Evolutionary conservation across 2,329 filamentous ascomycete species (phyloP).

Genomic region (Neocatenulostroma microsporum): DNA sequence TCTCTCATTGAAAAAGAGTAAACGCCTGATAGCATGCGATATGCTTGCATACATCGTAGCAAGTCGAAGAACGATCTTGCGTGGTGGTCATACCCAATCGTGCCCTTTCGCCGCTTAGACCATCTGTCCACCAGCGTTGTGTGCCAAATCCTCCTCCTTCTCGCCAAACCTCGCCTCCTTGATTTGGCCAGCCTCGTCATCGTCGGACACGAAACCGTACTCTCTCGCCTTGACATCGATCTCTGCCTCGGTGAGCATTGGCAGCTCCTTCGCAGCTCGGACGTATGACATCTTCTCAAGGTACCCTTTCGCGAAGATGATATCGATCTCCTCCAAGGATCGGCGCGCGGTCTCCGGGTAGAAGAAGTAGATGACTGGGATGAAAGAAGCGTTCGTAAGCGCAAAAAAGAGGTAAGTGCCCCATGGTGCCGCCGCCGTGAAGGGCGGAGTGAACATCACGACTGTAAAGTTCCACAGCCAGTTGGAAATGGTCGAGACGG

Average conservation of each 20-base stretch:
- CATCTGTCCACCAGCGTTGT: constrained; percentile 10
- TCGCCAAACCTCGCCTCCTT: constrained; percentile 16
- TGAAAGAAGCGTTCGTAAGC: constrained; percentile 44
- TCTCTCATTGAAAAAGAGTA: not conserved
- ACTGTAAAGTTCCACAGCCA: constrained; percentile 40
- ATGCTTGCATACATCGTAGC: too few relatives aligned
- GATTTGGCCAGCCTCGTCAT: constrained; percentile 27
- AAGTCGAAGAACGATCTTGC: too few relatives aligned
- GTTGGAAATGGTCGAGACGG: constrained; percentile 47
- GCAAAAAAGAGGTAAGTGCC: constrained; percentile 42
- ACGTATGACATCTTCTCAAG: constrained; percentile 17
- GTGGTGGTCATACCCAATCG: too few relatives aligned
- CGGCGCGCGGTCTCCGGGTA: constrained; percentile 44
- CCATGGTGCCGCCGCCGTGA: constrained; percentile 19
- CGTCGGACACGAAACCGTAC: constrained; percentile 25
- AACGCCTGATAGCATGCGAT: too few relatives aligned
- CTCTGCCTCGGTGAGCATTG: constrained; percentile 25
- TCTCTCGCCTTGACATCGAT: constrained; percentile 26
- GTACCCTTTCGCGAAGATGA: constrained; percentile 24
- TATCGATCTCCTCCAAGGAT: constrained; percentile 54
- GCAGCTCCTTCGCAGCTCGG: constrained; percentile 29
- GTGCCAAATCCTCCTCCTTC: constrained; percentile 15
- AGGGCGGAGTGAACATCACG: constrained; percentile 37
- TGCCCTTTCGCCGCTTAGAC: constrained; percentile 6
- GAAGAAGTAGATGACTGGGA: constrained; percentile 51